phyloP scores from a whole-genome alignment of 78 protist genomes.

The Cavenderia fasciculata region DNA sequence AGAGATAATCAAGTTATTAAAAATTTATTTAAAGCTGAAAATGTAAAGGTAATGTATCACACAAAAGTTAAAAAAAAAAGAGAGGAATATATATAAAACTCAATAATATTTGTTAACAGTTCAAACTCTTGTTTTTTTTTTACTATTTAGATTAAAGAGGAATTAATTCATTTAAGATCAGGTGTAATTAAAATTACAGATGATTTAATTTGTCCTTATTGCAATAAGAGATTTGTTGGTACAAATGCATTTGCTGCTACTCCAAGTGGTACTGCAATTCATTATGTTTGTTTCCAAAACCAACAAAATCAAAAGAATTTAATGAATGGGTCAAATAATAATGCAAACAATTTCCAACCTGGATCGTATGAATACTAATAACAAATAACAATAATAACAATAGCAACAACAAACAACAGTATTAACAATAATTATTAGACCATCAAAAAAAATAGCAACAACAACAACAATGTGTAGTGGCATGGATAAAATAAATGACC shows the following conservation, averaged over 20 bases:
- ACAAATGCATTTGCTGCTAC: conserved; percentile 64
- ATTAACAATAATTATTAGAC: not conserved
- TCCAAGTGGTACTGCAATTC: conserved; percentile 62
- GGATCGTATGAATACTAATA: not conserved
- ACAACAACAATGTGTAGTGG: not conserved
- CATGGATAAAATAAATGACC: too few species aligned
- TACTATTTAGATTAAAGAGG: conserved; percentile 67
- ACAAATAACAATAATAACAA: not conserved
- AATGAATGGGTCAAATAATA: not conserved
- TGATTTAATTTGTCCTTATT: conserved; percentile 75
- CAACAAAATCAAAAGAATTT: conserved; percentile 11
- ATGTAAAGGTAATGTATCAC: conserved; percentile 19
- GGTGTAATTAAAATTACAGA: conserved; percentile 75
- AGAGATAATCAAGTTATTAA: conserved; percentile 73
- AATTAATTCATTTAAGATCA: conserved; percentile 29
- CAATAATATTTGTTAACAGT: not conserved
- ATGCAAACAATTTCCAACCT: not conserved
- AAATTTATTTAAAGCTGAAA: conserved; percentile 40
- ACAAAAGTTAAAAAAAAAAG: not conserved
- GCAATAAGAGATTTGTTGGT: conserved; percentile 70
- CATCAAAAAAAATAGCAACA: not conserved
- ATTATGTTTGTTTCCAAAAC: conserved; percentile 49
- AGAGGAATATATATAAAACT: not conserved
- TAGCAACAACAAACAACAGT: not conserved
- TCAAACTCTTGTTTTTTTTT: not conserved